Conservation (phyloP, 1,139 yeast genomes). For the Hemisphaericaspora xylanilytica region DNA sequence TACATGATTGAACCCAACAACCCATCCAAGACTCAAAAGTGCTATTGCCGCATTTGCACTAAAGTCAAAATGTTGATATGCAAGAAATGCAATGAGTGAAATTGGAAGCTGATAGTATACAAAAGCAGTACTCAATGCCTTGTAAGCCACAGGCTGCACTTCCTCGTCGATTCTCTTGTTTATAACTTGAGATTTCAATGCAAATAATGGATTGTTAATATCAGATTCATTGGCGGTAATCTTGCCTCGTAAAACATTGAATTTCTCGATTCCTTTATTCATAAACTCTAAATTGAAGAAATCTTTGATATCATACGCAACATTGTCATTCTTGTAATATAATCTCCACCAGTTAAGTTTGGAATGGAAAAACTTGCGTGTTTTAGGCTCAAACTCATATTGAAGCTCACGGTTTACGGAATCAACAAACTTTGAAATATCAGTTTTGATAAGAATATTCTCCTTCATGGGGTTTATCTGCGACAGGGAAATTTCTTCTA, state of each 20-base stretch:
- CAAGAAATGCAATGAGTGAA: constrained; percentile 28
- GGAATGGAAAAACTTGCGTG: constrained; percentile 28
- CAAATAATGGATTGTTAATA: constrained; percentile 30
- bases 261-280: constrained; percentile 40
- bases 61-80: constrained; percentile 38
- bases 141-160: constrained; percentile 40
- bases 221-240: constrained; percentile 22
- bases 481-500: constrained; percentile 7
- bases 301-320: constrained; percentile 46
- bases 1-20: constrained; percentile 43
- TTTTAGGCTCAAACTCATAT: constrained; percentile 31
- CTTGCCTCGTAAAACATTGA: constrained; percentile 38
- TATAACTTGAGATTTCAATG: constrained; percentile 30
- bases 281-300: constrained; percentile 35
- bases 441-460: constrained; percentile 13
- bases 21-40: constrained; percentile 39
- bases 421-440: constrained; percentile 30
- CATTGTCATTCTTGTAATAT: constrained; percentile 44
- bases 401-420: constrained; percentile 41
- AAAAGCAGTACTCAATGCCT: constrained; percentile 30
- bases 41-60: constrained; percentile 35
- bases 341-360: constrained; percentile 45
- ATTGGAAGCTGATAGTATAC: constrained; percentile 42
- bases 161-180: constrained; percentile 28
- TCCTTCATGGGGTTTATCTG: constrained; percentile 6